Base-by-base conservation (phyloP, 305 asterid species). In the Petunia hybrid region DNA sequence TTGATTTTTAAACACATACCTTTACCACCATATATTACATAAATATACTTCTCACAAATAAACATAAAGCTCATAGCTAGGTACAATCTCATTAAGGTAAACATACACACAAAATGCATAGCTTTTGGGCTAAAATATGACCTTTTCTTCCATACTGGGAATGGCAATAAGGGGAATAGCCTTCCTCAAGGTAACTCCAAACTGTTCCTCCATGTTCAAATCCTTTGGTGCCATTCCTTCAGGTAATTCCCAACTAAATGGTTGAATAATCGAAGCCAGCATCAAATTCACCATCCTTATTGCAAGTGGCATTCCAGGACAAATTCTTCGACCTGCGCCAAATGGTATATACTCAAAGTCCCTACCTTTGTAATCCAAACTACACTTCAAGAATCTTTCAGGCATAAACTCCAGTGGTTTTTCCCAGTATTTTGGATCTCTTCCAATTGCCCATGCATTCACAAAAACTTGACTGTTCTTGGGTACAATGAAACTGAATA, bases 131-230 rank as follows among this genome's bases (percentile, higher is more conserved):
- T 10, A 9, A n/a, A 42, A 8, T 4, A 39, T 1, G 4, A 53
- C 22, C 5, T 56, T 76, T 76, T 76, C 10, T 31, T 40, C 22
- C 78, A 39, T 40, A 39, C 8, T 53, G n/a, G 80, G 67, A 9
- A 76, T 40, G 12, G 80, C 80, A 76, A 76, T 9, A 8, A 76
- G 80, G 39, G 80, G 80, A 76, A 55, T 35, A n/a, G 55, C 68
- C 55, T 57, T 76, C 67, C 67, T 76, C 45, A 56, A 56, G 8
- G 55, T 56, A 6, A 76, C 39, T 38, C 68, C 80, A 40, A 56
- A 76, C 10, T 56, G 67, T 42, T 76, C 55, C 4, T 56, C 80
- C 80, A 57, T 76, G 9, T 76, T 39, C 68, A 76, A 76, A n/a
- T 76, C 39, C 8, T 76, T 67, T 2, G 55, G 80, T 22, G 80